Base-by-base conservation (phyloP, 179 eudicot genomes). In the Drosera spatulata region DNA sequence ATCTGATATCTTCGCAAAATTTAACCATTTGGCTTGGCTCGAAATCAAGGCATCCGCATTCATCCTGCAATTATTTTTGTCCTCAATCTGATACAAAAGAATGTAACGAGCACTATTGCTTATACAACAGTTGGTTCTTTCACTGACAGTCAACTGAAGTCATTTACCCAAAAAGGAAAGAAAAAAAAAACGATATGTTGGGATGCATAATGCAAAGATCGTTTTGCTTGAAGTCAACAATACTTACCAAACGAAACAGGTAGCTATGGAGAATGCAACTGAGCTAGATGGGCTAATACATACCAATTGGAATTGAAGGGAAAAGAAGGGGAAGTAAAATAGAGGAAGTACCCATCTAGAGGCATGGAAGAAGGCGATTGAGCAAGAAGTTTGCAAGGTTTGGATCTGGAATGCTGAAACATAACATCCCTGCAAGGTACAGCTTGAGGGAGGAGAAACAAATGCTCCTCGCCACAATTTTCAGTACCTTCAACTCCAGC, bases 1-100 rank as follows among this genome's bases (percentile, higher is more conserved):
- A 61, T 79, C 82, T 4, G 84, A 79, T 64, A 69, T 70, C 40
- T 79, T 79, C 10, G 86, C 75, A 79, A 75, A 82, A 72, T 84
- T 86, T 33, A 93, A 45, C 99, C 99, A 89, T 66, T 75, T 79
- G 11, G 88, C 79, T 66, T 93, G 95, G 62, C 78, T 86, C 37
- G 95, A 79, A 58, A 89, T 63, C 50, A 93, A 45, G 50, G 78
- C 66, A 59, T 84, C 80, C 69, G 86, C 84, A 64, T 82, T 80
- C 58, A 86, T 79, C 79, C 98, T 91, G 78, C 61, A 68, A 55
- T 55, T 10, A 11, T 50, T 50, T 55, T 4, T 44, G 2, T 10
- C 11, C 10, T 7, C 7, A 4, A 41, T 44, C 4, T 14, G 7
- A 58, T 13, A 40, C 9, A 22, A 10, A 39, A 58, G 4, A 3